Conservation (phyloP, 169 alveolate species). For the Miamiensis avidus region DNA sequence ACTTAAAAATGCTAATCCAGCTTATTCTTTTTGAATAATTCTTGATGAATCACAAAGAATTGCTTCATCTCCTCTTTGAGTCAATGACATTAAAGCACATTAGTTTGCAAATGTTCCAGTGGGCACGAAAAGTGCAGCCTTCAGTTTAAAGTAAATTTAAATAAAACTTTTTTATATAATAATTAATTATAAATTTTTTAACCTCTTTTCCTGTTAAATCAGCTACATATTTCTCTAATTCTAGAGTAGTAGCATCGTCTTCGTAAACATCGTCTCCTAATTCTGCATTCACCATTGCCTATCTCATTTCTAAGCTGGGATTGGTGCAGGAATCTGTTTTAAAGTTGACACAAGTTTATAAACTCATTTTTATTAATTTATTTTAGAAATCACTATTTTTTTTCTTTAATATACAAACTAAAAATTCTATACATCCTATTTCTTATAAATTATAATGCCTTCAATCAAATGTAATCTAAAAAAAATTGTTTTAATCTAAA, state of each 20-base stretch:
- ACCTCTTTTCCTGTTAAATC: conserved; percentile 8
- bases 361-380: too few relatives aligned
- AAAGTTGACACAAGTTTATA: conserved; percentile 7
- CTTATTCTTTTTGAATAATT: conserved; percentile 3
- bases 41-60: conserved; percentile 8
- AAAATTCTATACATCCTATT: too few relatives aligned
- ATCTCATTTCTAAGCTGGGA: conserved; percentile 14
- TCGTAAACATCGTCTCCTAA: conserved; percentile 33
- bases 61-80: conserved; percentile 13
- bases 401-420: too few relatives aligned
- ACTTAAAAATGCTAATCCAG: not conserved
- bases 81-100: not conserved
- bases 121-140: conserved; percentile 35
- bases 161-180: too few relatives aligned
- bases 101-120: conserved; percentile 25
- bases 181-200: too few relatives aligned
- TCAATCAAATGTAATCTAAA: too few relatives aligned
- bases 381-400: too few relatives aligned
- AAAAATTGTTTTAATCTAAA: too few relatives aligned
- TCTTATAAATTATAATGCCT: too few relatives aligned
- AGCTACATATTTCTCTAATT: conserved; percentile 26
- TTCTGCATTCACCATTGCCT: conserved; percentile 14
- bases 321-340: conserved; percentile 14
- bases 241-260: conserved; percentile 15
- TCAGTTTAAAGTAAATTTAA: too few relatives aligned